These are phyloP conservation scores for Cyberlindnera maritima DNA, from an alignment of 805 yeast species.

Conservation along the genomic window DNA sequence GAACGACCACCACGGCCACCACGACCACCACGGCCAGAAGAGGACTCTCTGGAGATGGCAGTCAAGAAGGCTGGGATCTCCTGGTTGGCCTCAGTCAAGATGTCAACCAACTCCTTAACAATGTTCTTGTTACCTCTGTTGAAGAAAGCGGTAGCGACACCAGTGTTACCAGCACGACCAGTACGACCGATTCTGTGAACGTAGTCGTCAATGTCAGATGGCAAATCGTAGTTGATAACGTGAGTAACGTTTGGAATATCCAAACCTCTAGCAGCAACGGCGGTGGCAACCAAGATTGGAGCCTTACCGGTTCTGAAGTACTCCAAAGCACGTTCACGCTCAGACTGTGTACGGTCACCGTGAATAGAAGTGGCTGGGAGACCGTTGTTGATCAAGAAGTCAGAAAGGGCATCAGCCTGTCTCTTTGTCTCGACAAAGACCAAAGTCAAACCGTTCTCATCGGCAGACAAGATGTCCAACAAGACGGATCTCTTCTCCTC, in stretches of 20 bases:
- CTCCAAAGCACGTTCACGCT: conserved; percentile 96
- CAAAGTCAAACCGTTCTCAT: conserved; percentile 82
- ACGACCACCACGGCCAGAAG: conserved; percentile 56
- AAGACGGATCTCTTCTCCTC: conserved; percentile 89
- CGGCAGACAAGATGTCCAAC: conserved; percentile 80
- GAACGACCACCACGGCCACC: conserved; percentile 45
- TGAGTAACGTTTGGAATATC: conserved; percentile 99
- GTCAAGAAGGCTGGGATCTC: conserved; percentile 90
- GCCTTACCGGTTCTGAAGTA: conserved; percentile 90
- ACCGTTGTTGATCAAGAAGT: conserved; percentile 81
- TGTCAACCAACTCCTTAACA: conserved; percentile 81
- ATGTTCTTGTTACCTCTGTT: conserved; percentile 92
- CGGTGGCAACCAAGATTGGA: conserved; percentile 96
- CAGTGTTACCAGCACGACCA: conserved; percentile 99
- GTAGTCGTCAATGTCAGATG: conserved; percentile 95
- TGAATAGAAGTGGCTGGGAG: conserved; percentile 98
- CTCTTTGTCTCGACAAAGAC: conserved; percentile 98
- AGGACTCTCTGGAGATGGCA: conserved; percentile 73
- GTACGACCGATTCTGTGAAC: conserved; percentile 99
- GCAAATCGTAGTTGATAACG: conserved; percentile 95
- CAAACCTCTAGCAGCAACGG: conserved; percentile 99
- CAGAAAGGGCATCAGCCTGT: conserved; percentile 95
- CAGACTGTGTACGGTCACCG: conserved; percentile 97
- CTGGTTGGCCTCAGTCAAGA: conserved; percentile 94
- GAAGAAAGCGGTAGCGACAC: conserved; percentile 97